Evolutionary conservation across 2,329 filamentous ascomycete genomes (phyloP).

Genomic region (Simplicillium aogashimaense): DNA sequence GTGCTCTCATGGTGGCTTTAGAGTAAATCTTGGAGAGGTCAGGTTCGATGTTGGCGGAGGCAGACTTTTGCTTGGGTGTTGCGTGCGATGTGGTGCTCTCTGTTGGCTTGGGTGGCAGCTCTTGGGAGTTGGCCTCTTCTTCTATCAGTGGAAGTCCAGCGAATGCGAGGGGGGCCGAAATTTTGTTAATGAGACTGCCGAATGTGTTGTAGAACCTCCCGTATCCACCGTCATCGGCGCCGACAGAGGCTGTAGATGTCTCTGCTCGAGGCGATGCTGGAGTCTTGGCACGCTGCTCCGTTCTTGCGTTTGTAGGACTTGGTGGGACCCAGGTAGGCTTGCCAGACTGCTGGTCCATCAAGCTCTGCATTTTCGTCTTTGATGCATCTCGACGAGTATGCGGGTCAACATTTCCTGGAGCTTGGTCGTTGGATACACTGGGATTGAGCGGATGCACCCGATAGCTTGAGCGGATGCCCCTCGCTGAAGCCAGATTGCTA

Average conservation of each 20-base stretch:
- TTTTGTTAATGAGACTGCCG: conserved; percentile 74
- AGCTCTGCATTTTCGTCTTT: conserved; percentile 43
- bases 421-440: conserved; percentile 63
- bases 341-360: conserved; percentile 40
- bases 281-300: conserved; percentile 14
- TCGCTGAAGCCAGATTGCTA: conserved; percentile 75
- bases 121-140: conserved; percentile 29
- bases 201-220: conserved; percentile 88
- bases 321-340: conserved; percentile 46
- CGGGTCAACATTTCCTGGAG: conserved; percentile 58
- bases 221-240: conserved; percentile 63
- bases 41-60: conserved; percentile 40
- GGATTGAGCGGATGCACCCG: conserved; percentile 60
- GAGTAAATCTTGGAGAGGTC: conserved; percentile 81
- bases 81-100: conserved; percentile 26
- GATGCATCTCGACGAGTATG: conserved; percentile 40
- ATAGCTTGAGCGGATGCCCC: conserved; percentile 62
- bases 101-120: conserved; percentile 17
- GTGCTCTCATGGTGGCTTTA: conserved; percentile 69
- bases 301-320: conserved; percentile 12
- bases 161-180: conserved; percentile 87
- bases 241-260: conserved; percentile 7
- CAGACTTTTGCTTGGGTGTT: conserved; percentile 23
- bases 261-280: conserved; percentile 16
- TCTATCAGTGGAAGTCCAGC: conserved; percentile 73